phyloP scores from a whole-genome alignment of 2,329 filamentous ascomycete species.

The Chrysoporthe cubensis region DNA sequence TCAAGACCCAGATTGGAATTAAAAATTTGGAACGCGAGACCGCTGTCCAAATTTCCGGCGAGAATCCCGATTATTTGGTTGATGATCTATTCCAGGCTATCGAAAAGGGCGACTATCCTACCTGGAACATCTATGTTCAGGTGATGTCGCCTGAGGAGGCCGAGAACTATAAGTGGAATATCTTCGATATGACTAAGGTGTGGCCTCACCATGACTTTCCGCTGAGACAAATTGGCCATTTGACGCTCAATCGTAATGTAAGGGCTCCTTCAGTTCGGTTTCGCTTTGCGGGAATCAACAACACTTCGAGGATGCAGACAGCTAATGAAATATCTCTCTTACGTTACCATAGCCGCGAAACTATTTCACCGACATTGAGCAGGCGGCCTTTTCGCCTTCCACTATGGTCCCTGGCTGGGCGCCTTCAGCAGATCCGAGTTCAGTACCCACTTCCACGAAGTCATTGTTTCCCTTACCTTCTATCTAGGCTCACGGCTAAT shows the following conservation, averaged over 20 bases:
- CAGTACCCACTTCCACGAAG: too few species aligned
- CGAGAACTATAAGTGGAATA: conserved; percentile 62
- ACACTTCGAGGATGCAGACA: too few species aligned
- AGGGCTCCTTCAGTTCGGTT: neutral
- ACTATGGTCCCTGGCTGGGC: conserved; percentile 67
- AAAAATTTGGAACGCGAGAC: conserved; percentile 64
- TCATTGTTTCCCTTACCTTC: too few species aligned
- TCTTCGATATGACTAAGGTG: conserved; percentile 72
- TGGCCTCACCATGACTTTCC: conserved; percentile 69
- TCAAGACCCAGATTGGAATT: conserved; percentile 65
- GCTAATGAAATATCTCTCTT: too few species aligned
- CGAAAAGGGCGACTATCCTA: conserved; percentile 61
- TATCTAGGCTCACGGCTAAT: too few species aligned
- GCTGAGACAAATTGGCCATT: conserved; percentile 61
- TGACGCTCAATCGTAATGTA: conserved; percentile 66
- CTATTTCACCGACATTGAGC: conserved; percentile 72
- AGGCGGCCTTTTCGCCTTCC: conserved; percentile 67
- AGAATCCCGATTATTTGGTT: conserved; percentile 66
- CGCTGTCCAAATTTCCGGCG: conserved; percentile 54
- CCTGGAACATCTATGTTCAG: conserved; percentile 68
- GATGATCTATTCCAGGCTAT: conserved; percentile 69
- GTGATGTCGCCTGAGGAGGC: conserved; percentile 65
- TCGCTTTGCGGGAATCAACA: too few species aligned
- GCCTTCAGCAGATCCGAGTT: conserved; percentile 59
- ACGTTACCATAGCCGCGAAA: conserved; percentile 48